These are phyloP conservation scores for Yamadazyma atmosphaerica DNA, from an alignment of 1,139 yeast genomes.

Conservation along the genomic window DNA sequence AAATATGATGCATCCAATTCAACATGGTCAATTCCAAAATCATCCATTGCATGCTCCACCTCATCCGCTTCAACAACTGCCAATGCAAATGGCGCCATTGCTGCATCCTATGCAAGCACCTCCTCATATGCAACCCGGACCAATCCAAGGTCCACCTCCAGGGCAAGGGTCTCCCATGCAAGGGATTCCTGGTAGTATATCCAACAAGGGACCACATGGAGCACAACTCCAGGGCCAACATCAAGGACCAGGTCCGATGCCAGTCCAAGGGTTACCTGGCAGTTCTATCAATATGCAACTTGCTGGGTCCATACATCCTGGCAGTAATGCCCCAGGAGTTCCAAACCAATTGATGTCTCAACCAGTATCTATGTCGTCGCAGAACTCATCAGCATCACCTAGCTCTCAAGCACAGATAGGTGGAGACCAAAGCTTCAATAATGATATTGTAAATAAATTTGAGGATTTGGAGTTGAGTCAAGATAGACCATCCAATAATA, in stretches of 20 bases:
- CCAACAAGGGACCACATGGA: neutral
- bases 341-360: neutral
- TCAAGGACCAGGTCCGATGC: neutral
- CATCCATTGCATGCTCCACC: conserved; percentile 3
- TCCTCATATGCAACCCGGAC: neutral
- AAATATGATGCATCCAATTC: conserved; percentile 2
- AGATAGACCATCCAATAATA: neutral
- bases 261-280: conserved; percentile 1
- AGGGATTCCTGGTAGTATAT: neutral
- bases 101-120: neutral
- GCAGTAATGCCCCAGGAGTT: neutral
- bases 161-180: conserved; percentile 2
- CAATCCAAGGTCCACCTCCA: conserved; percentile 1
- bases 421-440: conserved; percentile 1
- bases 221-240: neutral
- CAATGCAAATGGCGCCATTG: neutral
- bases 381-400: neutral
- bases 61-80: conserved; percentile 2
- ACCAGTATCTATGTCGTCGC: neutral
- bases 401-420: neutral
- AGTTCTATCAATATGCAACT: neutral
- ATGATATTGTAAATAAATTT: conserved; percentile 1
- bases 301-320: neutral
- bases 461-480: neutral
- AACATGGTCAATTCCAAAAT: neutral